Percentiles rank a stretch among this genome's conserved stretches.
Conservation (phyloP, 257 asterid genomes). For the Solanum commersonii region DNA sequence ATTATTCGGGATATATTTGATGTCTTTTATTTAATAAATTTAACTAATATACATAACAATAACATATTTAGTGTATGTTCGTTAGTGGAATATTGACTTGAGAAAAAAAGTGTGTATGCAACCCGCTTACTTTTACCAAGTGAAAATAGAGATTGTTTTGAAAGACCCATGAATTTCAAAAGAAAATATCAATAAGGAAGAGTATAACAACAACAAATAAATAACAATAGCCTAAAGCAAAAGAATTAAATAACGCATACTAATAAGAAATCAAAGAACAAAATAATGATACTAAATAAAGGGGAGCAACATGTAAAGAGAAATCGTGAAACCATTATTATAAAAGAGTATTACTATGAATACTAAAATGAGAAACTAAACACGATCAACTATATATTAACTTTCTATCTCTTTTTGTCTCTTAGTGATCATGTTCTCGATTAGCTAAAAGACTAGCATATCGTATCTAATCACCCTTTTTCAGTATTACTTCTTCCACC, state of each 20-base stretch:
- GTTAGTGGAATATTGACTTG: fast-evolving
- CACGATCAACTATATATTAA: not conserved
- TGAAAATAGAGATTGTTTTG: fast-evolving
- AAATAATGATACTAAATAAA: not conserved
- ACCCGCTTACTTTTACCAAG: fast-evolving
- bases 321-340: not conserved
- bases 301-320: not conserved
- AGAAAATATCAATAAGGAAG: fast-evolving
- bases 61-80: not conserved
- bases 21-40: too few relatives aligned
- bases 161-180: fast-evolving
- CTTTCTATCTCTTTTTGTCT: fast-evolving
- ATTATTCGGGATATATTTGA: not conserved
- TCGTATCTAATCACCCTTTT: fast-evolving
- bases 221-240: fast-evolving
- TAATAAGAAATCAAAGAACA: too few relatives aligned
- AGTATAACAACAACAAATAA: not conserved
- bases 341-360: not conserved
- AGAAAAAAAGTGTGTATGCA: fast-evolving
- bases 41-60: not conserved
- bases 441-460: not conserved
- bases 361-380: not conserved
- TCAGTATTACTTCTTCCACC: not conserved
- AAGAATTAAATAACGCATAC: not conserved
- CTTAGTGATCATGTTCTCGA: fast-evolving